A percentile compares a stretch with the other conserved stretches of the same genome.
Conservation (phyloP, 371 early-diverging fungal species). For the Syncephalis plumigaleata region DNA sequence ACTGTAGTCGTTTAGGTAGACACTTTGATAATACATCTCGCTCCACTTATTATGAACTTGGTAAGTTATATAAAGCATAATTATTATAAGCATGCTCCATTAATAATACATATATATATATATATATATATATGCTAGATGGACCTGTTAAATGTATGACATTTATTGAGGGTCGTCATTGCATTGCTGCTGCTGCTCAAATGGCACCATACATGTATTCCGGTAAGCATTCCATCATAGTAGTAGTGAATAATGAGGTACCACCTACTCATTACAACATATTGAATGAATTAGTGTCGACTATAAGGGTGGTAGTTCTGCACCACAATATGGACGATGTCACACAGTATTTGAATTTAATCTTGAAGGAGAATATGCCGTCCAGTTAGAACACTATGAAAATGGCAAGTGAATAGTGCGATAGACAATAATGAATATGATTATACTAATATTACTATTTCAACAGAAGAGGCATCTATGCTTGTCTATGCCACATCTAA, state of each 20-base stretch:
- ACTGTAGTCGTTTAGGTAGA: constrained; percentile 57
- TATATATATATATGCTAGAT: no score
- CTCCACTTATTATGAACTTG: constrained; percentile 51
- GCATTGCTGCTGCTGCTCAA: constrained; percentile 72
- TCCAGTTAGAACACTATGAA: constrained; percentile 48
- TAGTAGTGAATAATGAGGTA: background rate
- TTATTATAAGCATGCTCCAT: background rate
- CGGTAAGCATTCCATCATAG: constrained; percentile 19
- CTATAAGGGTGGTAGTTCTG: constrained; percentile 14
- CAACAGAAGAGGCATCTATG: constrained; percentile 43
- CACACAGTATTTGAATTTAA: constrained; percentile 28
- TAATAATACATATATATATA: background rate
- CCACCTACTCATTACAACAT: background rate
- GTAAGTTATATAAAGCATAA: constrained; percentile 15
- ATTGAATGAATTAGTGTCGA: constrained; percentile 6
- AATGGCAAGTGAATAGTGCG: constrained; percentile 44
- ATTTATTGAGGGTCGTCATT: constrained; percentile 63
- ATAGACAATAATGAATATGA: no score
- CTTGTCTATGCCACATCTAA: constrained; percentile 60
- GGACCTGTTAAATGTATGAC: constrained; percentile 60
- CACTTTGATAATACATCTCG: constrained; percentile 68
- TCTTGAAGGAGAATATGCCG: constrained; percentile 45
- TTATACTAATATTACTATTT: background rate
- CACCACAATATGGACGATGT: constrained; percentile 40
- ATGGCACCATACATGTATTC: constrained; percentile 70